Evolutionary conservation across 345 rosid species (phyloP).

Genomic region (Firmiana major): DNA sequence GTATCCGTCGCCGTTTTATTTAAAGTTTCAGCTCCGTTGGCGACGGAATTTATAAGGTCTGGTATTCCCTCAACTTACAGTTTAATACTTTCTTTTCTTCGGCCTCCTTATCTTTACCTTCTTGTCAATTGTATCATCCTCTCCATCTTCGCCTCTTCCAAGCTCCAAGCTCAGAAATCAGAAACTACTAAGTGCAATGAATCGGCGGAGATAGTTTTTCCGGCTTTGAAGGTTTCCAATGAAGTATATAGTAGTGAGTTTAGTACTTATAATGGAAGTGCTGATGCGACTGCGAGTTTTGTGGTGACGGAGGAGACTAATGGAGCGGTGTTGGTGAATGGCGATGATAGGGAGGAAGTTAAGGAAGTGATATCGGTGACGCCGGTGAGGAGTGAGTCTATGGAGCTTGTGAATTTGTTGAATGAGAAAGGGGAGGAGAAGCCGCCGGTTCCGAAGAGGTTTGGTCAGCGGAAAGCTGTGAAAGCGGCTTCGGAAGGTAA

Average conservation of each 20-base stretch:
- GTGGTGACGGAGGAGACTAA: slow-evolving; percentile 1
- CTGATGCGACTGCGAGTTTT: neutral
- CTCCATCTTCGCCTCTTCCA: slow-evolving; percentile 75
- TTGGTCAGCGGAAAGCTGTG: slow-evolving; percentile 45
- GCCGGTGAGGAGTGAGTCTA: slow-evolving; percentile 37
- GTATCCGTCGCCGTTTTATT: slow-evolving; percentile 34
- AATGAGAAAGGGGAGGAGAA: slow-evolving; percentile 25
- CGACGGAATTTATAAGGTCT: slow-evolving; percentile 35
- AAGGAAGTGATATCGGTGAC: neutral
- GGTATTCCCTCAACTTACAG: slow-evolving; percentile 42
- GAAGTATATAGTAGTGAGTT: slow-evolving; percentile 1
- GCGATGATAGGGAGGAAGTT: slow-evolving; percentile 9
- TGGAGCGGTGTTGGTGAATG: slow-evolving; percentile 2
- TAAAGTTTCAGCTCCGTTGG: slow-evolving; percentile 32
- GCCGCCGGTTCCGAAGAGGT: slow-evolving; percentile 45
- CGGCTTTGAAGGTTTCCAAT: neutral
- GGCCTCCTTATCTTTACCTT: slow-evolving; percentile 79
- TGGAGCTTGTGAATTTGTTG: slow-evolving; percentile 27
- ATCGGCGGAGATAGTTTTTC: neutral
- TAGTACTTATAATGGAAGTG: neutral
- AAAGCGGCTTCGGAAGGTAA: slow-evolving; percentile 63
- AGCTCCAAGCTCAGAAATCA: slow-evolving; percentile 33
- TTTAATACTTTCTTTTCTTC: too few species aligned
- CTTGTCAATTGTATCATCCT: slow-evolving; percentile 75
- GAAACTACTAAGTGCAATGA: neutral